Conservation (phyloP, 2,329 filamentous ascomycete genomes). For the Pseudopithomyces maydicus region DNA sequence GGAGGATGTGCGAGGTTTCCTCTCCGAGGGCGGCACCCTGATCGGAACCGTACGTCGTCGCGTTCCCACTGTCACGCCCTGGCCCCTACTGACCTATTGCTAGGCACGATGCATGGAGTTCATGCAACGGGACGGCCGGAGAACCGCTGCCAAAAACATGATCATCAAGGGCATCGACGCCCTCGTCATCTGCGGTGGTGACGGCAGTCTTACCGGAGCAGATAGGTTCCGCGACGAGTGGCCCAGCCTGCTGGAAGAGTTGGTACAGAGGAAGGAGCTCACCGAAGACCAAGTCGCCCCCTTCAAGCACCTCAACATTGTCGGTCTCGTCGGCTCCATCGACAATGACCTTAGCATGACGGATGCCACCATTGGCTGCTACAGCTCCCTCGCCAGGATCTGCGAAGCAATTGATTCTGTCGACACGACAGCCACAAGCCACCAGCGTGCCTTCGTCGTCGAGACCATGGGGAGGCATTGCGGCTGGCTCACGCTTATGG, state of each 20-base stretch:
- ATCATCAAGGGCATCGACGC: constrained; percentile 91
- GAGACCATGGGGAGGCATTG: constrained; percentile 97
- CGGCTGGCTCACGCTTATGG: constrained; percentile 96
- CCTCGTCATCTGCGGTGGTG: constrained; percentile 94
- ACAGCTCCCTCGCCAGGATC: constrained; percentile 89
- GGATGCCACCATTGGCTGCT: constrained; percentile 96
- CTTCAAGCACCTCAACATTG: constrained; percentile 90
- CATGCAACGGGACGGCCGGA: constrained; percentile 82
- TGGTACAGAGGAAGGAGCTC: constrained; percentile 76
- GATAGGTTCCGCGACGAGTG: constrained; percentile 93
- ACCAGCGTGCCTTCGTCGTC: constrained; percentile 95
- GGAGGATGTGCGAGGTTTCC: constrained; percentile 93
- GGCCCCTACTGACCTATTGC: background rate
- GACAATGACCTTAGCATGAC: constrained; percentile 98
- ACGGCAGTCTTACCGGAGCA: constrained; percentile 86
- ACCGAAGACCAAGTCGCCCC: constrained; percentile 72
- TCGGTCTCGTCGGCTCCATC: constrained; percentile 94
- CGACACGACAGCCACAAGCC: constrained; percentile 90
- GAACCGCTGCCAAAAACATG: constrained; percentile 92
- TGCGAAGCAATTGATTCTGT: constrained; percentile 97
- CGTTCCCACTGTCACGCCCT: background rate
- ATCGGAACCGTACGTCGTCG: constrained; percentile 70
- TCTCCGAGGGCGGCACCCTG: constrained; percentile 91
- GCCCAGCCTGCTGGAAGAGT: constrained; percentile 84
- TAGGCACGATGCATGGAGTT: constrained; percentile 85